These are phyloP conservation scores for Anisodus acutangulus DNA, from an alignment of 257 asterid genomes.

Conservation along the genomic window DNA sequence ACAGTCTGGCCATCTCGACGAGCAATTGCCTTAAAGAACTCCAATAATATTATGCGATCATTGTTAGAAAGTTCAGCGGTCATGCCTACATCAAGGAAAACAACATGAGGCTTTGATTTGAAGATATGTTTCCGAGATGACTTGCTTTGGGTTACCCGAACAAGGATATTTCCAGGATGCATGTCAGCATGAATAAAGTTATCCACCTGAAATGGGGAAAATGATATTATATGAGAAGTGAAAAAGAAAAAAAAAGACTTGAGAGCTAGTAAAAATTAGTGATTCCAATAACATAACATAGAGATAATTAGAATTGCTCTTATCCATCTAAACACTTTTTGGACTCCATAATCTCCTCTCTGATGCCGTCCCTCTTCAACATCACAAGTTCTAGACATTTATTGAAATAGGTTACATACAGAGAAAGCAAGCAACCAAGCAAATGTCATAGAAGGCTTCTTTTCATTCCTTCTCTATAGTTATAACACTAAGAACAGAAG, in stretches of 20 bases:
- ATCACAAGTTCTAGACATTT: slow-evolving; percentile 10
- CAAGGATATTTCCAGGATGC: slow-evolving; percentile 59
- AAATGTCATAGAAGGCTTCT: not conserved
- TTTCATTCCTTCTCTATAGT: not conserved
- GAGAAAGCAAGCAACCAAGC: not conserved
- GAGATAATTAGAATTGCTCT: not conserved
- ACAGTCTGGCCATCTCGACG: slow-evolving; percentile 50
- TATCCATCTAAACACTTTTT: not conserved
- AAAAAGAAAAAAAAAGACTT: not conserved
- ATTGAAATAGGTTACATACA: not conserved
- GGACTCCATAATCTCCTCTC: not conserved
- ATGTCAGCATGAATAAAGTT: slow-evolving; percentile 56
- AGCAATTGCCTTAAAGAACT: slow-evolving; percentile 52
- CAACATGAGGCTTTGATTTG: slow-evolving; percentile 54
- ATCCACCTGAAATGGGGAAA: slow-evolving; percentile 43
- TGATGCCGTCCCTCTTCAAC: not conserved
- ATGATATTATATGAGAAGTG: not conserved
- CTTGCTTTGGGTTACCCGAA: slow-evolving; percentile 46
- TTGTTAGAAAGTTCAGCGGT: slow-evolving; percentile 50
- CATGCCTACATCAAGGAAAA: slow-evolving; percentile 57
- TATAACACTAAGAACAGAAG: not conserved
- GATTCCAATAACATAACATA: not conserved
- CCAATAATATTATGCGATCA: slow-evolving; percentile 45
- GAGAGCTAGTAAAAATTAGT: not conserved
- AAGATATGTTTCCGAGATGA: slow-evolving; percentile 43